Evolutionary conservation across 140 eudicot genomes (phyloP), one percentile per base, ranked within the genome.

Genomic region (Stevia rebaudiana): DNA sequence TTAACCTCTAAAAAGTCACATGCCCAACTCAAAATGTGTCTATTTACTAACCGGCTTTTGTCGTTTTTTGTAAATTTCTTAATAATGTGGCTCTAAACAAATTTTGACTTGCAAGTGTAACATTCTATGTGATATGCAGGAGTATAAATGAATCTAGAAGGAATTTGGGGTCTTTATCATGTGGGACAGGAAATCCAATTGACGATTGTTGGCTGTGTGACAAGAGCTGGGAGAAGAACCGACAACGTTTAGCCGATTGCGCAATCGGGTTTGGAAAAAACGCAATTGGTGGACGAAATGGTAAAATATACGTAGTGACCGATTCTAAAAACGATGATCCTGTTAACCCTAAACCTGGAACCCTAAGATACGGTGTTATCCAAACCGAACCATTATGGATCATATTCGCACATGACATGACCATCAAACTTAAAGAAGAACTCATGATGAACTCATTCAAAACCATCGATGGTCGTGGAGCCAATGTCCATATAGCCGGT

Each of bases 121-220:
- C 31, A 15, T 33, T 57, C 11, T 59, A 35, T 18, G 48, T 59
- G 48, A 17, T 63, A 69, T 68, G 65, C 75, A 85, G 86, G 73
- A 80, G 71, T 7, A 69, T 82, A 37, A 80, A 83, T 70, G 90
- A 77, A 66, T 67, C 87, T 11, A 77, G 80, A 50, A 80, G 95
- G 73, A 82, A 80, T 22, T 52, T 83, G 69, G 84, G 82, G 40
- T 83, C 72, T 51, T 65, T 86, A 13, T 80, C 90, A 2, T 86
- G 90, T 55, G 95, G 95, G 51, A 80, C 86, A 0, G 95, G 95
- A 8, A 86, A 86, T 23, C 95, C 95, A 0, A 83, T 86, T 0
- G 95, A 86, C 68, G 87, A 83, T 50, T 86, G 95, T 47, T 86
- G 95, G 95, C 70, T 90, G 6, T 86, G 95, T 52, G 85, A 86